A percentile compares a stretch with the other conserved stretches of the same genome.
phyloP scores from a whole-genome alignment of 1,284 basidiomycete species.

The Sanghuangporus baumii region DNA sequence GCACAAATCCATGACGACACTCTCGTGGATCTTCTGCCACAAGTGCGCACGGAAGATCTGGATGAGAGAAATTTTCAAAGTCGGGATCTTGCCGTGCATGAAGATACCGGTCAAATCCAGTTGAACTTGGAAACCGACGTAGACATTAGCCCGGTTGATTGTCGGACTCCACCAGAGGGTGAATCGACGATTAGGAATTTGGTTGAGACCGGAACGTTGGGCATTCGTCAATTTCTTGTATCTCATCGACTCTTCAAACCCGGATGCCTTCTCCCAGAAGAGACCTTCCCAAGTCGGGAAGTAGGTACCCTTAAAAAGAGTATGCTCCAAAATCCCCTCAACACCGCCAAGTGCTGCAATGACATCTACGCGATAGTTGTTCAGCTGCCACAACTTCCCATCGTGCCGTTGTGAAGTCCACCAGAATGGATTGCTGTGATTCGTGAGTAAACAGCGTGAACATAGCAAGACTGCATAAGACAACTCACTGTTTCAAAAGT shows the following conservation, averaged over 20 bases:
- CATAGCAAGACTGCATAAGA: not conserved
- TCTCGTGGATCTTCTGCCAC: constrained; percentile 96
- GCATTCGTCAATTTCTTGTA: constrained; percentile 96
- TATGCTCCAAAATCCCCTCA: constrained; percentile 96
- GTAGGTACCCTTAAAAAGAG: constrained; percentile 95
- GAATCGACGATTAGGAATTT: constrained; percentile 99
- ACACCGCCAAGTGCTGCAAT: constrained; percentile 98
- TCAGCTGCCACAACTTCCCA: constrained; percentile 96
- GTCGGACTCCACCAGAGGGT: constrained; percentile 99
- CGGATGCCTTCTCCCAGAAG: constrained; percentile 95
- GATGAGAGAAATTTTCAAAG: constrained; percentile 95
- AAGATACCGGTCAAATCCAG: constrained; percentile 94
- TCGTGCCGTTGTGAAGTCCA: constrained; percentile 99
- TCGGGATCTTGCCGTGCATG: constrained; percentile 98
- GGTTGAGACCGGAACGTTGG: constrained; percentile 93
- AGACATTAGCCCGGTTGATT: constrained; percentile 98
- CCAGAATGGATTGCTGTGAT: constrained; percentile 85
- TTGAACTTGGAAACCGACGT: constrained; percentile 99
- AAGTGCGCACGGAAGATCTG: constrained; percentile 99
- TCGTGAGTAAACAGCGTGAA: not conserved
- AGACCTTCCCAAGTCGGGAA: constrained; percentile 92
- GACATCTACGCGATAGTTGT: constrained; percentile 98
- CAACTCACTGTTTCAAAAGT: constrained; percentile 75
- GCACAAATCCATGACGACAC: constrained; percentile 97
- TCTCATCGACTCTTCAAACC: constrained; percentile 96